Evolutionary conservation across 371 early-diverging fungal genomes (phyloP), one percentile per base, ranked within the genome.

Genomic region (Circinella minor): DNA sequence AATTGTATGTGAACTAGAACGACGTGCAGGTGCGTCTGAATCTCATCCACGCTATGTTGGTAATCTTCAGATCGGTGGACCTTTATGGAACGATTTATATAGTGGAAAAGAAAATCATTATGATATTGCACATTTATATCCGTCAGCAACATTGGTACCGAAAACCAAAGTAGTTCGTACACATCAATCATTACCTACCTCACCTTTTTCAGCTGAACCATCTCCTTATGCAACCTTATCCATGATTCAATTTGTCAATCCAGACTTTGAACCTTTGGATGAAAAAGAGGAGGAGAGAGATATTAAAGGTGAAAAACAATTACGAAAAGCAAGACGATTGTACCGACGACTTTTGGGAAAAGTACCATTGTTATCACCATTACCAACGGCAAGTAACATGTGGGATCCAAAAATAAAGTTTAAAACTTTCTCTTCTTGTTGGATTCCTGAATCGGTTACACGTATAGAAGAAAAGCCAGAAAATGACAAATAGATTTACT

Each of bases 1-100:
- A 54, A 82, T 79, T 20, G 14, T 80, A 3, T 67, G 70, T 57
- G 85, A 82, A 61, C 63, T 85, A 4, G 85, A 85, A 67, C 36
- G 14, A 17, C 79, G 79, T 20, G 80, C 81, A 6, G 77, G 75
- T 10, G 70, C 76, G 0, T 36, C 73, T 3, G 7, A 54, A 9
- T 20, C 43, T 4, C 71, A 73, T 61, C 69, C 78, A 43, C 10
- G 64, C 6, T 36, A 61, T 37, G 48, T 67, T 9, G 60, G 66
- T 14, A 55, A 46, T 0, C 65, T 46, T 7, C 15, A 18, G 10
- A 67, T 37, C 14, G 82, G 82, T 13, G 82, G 81, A 1, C 81
- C 84, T 0, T 49, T 13, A 17, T 81, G 81, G 81, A 48, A 75
- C 20, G 61, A 73, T 7, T 66, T 81, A 51, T 81, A 81, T 63